Base-by-base conservation (phyloP, 1,284 basidiomycete genomes). In the Farysia itapuensis region DNA sequence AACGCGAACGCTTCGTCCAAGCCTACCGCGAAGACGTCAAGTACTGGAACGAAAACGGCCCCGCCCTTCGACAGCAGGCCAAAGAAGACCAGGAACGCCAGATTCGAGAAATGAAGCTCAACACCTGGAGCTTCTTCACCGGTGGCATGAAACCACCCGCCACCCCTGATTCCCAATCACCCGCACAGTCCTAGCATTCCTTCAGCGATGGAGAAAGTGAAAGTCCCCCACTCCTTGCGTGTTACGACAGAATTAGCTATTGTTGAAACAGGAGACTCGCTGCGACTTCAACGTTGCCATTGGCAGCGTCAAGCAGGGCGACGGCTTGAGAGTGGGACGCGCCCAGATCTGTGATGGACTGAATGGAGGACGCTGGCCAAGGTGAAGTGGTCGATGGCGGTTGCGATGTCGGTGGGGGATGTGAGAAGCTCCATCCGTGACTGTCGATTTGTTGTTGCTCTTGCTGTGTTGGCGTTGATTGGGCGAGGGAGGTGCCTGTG, bases 21-120 rank as follows among this genome's bases (percentile, higher is more conserved):
- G 83, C 84, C 39, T 97, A 95, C 78, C 79, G 81, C 56, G 87
- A 91, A 57, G 93, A 97, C 76, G 87, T 89, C 73, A 87, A 88
- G 59, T 95, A 91, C 78, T 86, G 94, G 74, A 80, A 80, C 30
- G 82, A 87, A 40, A 87, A 97, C 78, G 87, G 86, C 70, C 87
- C 83, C 34, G 84, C 87, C 59, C 85, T 97, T 65, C 86, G 91
- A 77, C 81, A 83, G 72, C 72, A 86, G 69, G 79, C 90, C 65
- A 85, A 90, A 72, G 87, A 89, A 60, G 90, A 96, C 69, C 85
- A 86, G 74, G 83, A 90, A 73, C 83, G 85, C 39, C 85, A 88
- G 81, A 79, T 85, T 68, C 81, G 81, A 44, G 77, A 79, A 24
- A 73, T 75, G 72, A 74, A 74, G 46, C 22, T 72, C 18, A 72